Conservation (phyloP, 805 yeast genomes). For the Yarrowia deformans region DNA sequence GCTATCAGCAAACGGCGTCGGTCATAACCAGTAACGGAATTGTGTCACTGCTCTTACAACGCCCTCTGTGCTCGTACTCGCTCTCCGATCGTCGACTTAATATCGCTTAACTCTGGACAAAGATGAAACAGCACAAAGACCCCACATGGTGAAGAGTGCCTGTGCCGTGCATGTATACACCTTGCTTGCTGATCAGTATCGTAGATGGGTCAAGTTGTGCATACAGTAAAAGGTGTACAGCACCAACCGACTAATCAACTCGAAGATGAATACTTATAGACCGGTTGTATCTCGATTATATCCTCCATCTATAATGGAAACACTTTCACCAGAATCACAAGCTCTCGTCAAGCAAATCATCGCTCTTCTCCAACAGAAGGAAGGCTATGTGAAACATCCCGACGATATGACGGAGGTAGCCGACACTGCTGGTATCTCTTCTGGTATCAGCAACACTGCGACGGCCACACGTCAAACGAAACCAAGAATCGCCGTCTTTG, state of each 20-base stretch:
- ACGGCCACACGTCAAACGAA: background rate
- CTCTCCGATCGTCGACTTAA: background rate
- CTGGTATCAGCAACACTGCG: background rate
- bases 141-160: slow-evolving; percentile 2
- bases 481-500: background rate
- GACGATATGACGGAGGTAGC: background rate
- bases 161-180: slow-evolving; percentile 17
- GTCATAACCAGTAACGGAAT: no score
- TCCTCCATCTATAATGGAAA: background rate
- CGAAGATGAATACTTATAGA: no score
- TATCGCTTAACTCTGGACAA: slow-evolving; percentile 5
- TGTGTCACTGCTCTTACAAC: no score
- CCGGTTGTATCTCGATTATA: no score
- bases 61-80: background rate
- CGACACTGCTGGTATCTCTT: background rate
- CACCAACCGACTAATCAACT: background rate
- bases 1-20: no score
- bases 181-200: no score
- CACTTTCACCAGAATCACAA: slow-evolving; percentile 4
- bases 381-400: slow-evolving; percentile 10
- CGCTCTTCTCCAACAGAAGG: slow-evolving; percentile 8
- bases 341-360: background rate
- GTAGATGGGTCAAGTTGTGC: background rate
- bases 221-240: no score
- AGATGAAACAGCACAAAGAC: slow-evolving; percentile 19